phyloP scores from a whole-genome alignment of 305 asterid species.

The Salvia sclarea region DNA sequence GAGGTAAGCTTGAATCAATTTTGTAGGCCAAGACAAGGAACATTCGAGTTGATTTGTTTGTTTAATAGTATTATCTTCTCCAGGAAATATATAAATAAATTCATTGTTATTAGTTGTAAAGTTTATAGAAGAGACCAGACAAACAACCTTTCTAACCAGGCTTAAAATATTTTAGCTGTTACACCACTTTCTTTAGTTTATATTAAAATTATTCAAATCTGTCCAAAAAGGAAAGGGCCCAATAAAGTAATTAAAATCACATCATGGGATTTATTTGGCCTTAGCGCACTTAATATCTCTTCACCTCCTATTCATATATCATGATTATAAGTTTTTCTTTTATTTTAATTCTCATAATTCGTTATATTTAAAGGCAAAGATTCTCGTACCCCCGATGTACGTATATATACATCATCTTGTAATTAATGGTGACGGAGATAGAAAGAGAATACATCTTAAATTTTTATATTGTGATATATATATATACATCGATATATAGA shows the following conservation, averaged over 20 bases:
- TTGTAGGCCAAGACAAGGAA: neutral
- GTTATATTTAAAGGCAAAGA: too few relatives aligned
- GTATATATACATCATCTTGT: too few relatives aligned
- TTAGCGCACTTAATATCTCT: neutral
- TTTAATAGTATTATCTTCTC: neutral
- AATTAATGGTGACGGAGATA: too few relatives aligned
- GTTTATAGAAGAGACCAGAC: conserved; percentile 1
- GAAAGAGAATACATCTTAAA: too few relatives aligned
- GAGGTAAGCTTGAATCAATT: neutral
- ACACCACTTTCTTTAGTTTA: conserved; percentile 5
- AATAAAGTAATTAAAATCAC: conserved; percentile 6
- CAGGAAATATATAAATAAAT: neutral
- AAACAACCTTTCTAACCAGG: neutral
- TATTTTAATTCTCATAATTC: neutral
- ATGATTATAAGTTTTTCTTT: neutral
- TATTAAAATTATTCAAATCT: conserved; percentile 14
- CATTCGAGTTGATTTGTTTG: neutral
- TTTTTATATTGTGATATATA: too few relatives aligned
- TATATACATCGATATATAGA: too few relatives aligned
- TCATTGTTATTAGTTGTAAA: neutral
- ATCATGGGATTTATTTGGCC: conserved; percentile 5
- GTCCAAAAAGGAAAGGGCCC: conserved; percentile 25
- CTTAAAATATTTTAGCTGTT: conserved; percentile 8
- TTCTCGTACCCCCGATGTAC: too few relatives aligned
- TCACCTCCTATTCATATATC: neutral